phyloP scores from a whole-genome alignment of 2,329 filamentous ascomycete genomes.

The Hawksworthiomyces lignivorus region DNA sequence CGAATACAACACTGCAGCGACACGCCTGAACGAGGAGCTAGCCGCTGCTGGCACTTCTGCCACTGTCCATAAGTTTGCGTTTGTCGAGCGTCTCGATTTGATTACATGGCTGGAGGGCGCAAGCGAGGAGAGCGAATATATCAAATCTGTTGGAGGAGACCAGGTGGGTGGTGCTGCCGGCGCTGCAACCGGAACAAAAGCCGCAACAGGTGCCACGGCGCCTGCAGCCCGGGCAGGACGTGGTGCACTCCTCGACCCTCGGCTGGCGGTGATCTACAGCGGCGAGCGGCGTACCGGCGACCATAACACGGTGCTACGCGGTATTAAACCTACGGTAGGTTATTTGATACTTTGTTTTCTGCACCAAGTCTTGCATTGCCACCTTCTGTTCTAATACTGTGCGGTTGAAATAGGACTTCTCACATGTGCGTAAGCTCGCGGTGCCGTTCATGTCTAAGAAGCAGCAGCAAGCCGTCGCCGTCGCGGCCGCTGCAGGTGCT shows the following conservation, averaged over 20 bases:
- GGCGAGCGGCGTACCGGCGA: constrained; percentile 89
- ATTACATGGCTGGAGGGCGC: constrained; percentile 91
- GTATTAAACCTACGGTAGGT: constrained; percentile 79
- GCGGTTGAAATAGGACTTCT: constrained; percentile 65
- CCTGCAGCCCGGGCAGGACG: constrained; percentile 48
- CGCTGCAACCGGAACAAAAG: constrained; percentile 24
- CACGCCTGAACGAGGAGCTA: constrained; percentile 72
- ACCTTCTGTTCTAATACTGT: no score
- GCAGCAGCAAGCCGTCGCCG: constrained; percentile 31
- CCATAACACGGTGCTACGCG: constrained; percentile 78
- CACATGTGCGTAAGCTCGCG: constrained; percentile 81
- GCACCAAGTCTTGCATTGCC: no score
- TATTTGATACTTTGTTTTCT: neutral
- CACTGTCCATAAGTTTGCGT: constrained; percentile 78
- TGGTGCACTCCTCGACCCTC: constrained; percentile 61
- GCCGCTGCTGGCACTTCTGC: constrained; percentile 44
- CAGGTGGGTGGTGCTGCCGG: constrained; percentile 24
- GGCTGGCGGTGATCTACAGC: constrained; percentile 81
- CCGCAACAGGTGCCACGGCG: constrained; percentile 34
- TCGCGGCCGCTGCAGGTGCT: constrained; percentile 16
- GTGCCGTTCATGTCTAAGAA: constrained; percentile 65
- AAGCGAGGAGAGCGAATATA: constrained; percentile 85
- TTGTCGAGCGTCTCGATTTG: constrained; percentile 84
- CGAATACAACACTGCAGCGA: constrained; percentile 81
- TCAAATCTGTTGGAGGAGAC: constrained; percentile 69